A percentile compares a stretch with the other conserved stretches of the same genome.
Evolutionary conservation across 805 yeast species (phyloP).

Genomic region (Candida nanaspora): DNA sequence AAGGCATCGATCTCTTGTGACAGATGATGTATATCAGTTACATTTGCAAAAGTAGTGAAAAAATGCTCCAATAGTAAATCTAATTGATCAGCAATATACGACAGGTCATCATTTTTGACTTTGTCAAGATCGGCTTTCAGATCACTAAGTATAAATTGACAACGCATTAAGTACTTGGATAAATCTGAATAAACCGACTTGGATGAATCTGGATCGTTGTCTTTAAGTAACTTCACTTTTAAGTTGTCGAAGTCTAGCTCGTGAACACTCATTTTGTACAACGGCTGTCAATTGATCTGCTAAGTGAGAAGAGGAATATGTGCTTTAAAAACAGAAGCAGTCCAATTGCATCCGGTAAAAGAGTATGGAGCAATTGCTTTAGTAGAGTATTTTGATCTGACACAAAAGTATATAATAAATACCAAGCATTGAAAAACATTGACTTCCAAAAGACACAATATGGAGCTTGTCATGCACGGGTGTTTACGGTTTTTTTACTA

Average conservation of each 20-base stretch:
- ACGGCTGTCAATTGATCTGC: neutral
- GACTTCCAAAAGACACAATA: too few species aligned
- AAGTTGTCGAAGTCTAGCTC: constrained; percentile 9
- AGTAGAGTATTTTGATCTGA: too few species aligned
- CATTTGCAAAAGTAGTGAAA: constrained; percentile 12
- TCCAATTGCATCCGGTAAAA: too few species aligned
- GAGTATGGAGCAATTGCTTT: too few species aligned
- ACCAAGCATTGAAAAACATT: too few species aligned
- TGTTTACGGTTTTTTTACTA: too few species aligned
- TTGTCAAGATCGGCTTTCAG: neutral
- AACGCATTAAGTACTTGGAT: constrained; percentile 11
- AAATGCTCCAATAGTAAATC: constrained; percentile 15
- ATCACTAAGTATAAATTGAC: constrained; percentile 7
- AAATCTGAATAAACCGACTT: constrained; percentile 8
- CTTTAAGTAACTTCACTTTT: constrained; percentile 9
- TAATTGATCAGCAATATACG: constrained; percentile 16
- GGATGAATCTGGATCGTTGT: constrained; percentile 10
- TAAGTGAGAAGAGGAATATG: too few species aligned
- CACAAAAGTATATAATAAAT: too few species aligned
- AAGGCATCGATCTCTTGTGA: constrained; percentile 18
- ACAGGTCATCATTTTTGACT: constrained; percentile 14
- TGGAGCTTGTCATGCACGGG: too few species aligned
- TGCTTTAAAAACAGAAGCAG: too few species aligned
- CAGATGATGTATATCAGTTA: constrained; percentile 15
- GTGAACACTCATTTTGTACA: constrained; percentile 8